Evolutionary conservation across 306 rosid species (phyloP).

Genomic region (Malus orientalis): DNA sequence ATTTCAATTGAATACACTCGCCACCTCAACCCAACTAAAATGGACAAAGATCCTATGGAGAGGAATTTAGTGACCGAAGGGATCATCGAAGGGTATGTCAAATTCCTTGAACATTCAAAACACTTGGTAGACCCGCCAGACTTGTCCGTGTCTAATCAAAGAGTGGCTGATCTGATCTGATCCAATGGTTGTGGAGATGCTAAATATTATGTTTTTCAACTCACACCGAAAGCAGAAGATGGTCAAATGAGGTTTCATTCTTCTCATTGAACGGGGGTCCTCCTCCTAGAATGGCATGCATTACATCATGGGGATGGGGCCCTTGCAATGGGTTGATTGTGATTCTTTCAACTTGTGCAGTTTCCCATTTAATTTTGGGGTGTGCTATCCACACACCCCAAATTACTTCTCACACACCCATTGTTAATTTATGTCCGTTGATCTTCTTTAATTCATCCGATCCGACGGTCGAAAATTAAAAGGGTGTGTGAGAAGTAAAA

Average conservation of each 20-base stretch:
- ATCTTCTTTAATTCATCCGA: too few relatives aligned
- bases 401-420: too few relatives aligned
- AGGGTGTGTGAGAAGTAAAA: too few relatives aligned
- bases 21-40: not conserved
- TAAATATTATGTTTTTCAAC: not conserved
- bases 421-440: too few relatives aligned
- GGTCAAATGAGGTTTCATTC: conserved; percentile 52
- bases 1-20: too few relatives aligned
- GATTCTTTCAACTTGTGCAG: too few relatives aligned
- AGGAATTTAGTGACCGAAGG: conserved; percentile 8
- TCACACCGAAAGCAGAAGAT: conserved; percentile 44
- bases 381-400: too few relatives aligned
- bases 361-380: too few relatives aligned
- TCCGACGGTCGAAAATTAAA: too few relatives aligned
- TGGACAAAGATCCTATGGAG: conserved; percentile 17
- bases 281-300: conserved; percentile 57
- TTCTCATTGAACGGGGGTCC: not conserved
- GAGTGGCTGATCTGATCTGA: not conserved
- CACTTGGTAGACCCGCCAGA: conserved; percentile 1
- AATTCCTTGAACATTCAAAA: not conserved
- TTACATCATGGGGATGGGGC: conserved; percentile 50
- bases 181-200: not conserved
- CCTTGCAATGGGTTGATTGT: conserved; percentile 14
- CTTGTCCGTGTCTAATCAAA: conserved; percentile 15
- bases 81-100: not conserved